Evolutionary conservation across 192 early-diverging fungal species (phyloP).

Genomic region (Gamsiella multidivaricata): DNA sequence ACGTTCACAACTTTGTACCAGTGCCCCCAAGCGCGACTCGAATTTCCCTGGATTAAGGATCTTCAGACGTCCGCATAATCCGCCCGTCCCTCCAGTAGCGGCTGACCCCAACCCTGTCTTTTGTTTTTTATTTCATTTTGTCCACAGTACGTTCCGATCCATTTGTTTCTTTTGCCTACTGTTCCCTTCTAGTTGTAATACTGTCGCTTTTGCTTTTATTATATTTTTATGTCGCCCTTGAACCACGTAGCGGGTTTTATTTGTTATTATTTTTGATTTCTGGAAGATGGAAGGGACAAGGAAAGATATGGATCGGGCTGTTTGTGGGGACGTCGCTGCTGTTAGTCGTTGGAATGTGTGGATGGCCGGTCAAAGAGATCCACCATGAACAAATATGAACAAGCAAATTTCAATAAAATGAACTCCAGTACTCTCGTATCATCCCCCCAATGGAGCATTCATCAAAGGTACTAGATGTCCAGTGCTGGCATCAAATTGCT

Average conservation of each 20-base stretch:
- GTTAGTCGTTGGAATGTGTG: too few relatives aligned
- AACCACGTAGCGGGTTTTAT: too few relatives aligned
- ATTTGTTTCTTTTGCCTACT: not conserved
- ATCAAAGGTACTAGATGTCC: too few relatives aligned
- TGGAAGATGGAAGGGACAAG: not conserved
- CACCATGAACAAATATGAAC: too few relatives aligned
- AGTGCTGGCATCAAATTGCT: too few relatives aligned
- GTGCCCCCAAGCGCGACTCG: constrained; percentile 59
- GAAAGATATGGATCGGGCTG: not conserved
- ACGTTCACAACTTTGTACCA: constrained; percentile 78
- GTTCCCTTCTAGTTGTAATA: not conserved
- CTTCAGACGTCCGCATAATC: too few relatives aligned
- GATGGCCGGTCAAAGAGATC: too few relatives aligned
- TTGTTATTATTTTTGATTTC: not conserved
- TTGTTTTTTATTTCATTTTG: constrained; percentile 6
- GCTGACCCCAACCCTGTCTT: not conserved
- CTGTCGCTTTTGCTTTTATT: not conserved
- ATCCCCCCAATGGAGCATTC: too few relatives aligned
- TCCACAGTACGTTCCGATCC: not conserved
- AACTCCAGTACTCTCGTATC: too few relatives aligned
- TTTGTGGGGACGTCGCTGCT: too few relatives aligned
- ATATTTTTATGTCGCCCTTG: too few relatives aligned
- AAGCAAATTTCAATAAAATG: not conserved
- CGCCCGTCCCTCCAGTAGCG: too few relatives aligned
- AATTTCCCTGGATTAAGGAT: constrained; percentile 59